These are phyloP conservation scores for Cladosporium cucumerinum DNA, from an alignment of 2,329 filamentous ascomycete genomes.

Conservation along the genomic window DNA sequence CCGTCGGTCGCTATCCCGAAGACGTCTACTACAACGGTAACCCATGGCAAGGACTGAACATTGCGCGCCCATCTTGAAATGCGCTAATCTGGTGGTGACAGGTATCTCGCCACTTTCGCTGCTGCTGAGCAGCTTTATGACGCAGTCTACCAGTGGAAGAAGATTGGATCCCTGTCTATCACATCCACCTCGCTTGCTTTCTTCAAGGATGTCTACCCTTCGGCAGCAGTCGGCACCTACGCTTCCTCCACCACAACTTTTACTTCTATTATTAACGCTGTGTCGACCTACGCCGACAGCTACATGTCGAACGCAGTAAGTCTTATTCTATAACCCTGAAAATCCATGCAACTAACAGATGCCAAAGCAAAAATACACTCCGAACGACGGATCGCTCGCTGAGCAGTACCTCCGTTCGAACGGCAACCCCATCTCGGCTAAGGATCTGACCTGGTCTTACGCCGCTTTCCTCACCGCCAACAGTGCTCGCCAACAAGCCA, in stretches of 20 bases:
- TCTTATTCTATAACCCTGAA: not conserved
- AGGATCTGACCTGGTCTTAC: slow-evolving; percentile 71
- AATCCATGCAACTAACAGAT: not conserved
- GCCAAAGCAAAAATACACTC: slow-evolving; percentile 44
- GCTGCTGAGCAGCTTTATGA: slow-evolving; percentile 79
- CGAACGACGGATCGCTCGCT: slow-evolving; percentile 59
- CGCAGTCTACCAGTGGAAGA: slow-evolving; percentile 68
- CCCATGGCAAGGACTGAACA: slow-evolving; percentile 55
- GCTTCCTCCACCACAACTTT: slow-evolving; percentile 41
- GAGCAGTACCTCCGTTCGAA: slow-evolving; percentile 61
- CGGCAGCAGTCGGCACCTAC: slow-evolving; percentile 62
- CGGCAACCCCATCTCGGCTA: slow-evolving; percentile 57
- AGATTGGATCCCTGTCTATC: slow-evolving; percentile 60
- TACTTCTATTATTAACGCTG: slow-evolving; percentile 53
- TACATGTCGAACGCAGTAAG: slow-evolving; percentile 42
- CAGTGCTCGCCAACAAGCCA: slow-evolving; percentile 53
- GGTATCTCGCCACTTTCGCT: slow-evolving; percentile 67
- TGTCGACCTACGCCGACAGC: slow-evolving; percentile 61
- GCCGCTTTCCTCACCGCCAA: slow-evolving; percentile 65
- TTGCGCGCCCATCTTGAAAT: not conserved
- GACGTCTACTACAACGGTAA: slow-evolving; percentile 76
- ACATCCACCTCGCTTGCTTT: slow-evolving; percentile 65
- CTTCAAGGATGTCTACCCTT: slow-evolving; percentile 64
- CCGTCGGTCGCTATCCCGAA: slow-evolving; percentile 44
- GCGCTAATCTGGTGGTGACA: not conserved